These are phyloP conservation scores for Avena sativa DNA, from an alignment of 176 grass and related monocot species.

Conservation along the genomic window DNA sequence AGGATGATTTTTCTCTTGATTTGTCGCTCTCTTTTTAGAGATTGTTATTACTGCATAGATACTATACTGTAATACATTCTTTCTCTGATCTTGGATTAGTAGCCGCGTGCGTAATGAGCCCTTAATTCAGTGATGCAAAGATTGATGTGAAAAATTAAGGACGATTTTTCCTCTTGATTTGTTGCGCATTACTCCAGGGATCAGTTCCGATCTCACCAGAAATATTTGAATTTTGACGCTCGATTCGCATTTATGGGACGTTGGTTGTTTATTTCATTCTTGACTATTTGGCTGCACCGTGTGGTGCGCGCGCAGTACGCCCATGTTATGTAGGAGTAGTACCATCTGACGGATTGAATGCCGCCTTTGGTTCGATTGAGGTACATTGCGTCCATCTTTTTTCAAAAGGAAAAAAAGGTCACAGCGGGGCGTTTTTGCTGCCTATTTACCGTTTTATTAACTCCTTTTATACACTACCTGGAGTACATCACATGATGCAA, in stretches of 20 bases:
- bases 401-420: not conserved
- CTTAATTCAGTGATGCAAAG: no score
- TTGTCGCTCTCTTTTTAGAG: not conserved
- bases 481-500: not conserved
- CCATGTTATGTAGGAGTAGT: not conserved
- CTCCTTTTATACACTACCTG: no score
- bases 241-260: no score
- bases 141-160: no score
- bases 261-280: slow-evolving; percentile 23
- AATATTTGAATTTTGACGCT: no score
- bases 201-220: no score
- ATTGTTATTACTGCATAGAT: no score
- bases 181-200: no score
- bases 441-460: not conserved
- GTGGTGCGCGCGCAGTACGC: not conserved
- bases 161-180: no score
- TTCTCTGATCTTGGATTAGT: no score
- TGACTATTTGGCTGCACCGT: slow-evolving; percentile 29
- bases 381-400: not conserved
- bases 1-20: slow-evolving; percentile 7
- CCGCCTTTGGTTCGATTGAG: not conserved
- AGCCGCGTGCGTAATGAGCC: no score
- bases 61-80: no score
- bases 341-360: slow-evolving; percentile 9
- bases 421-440: not conserved